These are phyloP conservation scores for Lanmaoa pseudosensibilis DNA, from an alignment of 768 basidiomycete species.

Conservation along the genomic window DNA sequence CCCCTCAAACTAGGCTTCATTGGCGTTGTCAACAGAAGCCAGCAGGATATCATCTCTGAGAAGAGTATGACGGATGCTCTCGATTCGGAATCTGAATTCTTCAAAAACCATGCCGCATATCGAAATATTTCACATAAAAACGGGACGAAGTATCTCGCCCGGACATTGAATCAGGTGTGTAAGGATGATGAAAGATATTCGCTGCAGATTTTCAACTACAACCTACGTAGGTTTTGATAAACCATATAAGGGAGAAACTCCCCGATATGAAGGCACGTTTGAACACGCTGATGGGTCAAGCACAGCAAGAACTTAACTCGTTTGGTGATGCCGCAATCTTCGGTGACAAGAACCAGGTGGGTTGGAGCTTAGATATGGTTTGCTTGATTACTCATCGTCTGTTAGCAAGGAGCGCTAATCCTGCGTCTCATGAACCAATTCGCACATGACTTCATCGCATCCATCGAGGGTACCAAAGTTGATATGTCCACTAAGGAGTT, in stretches of 20 bases:
- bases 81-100: slow-evolving; percentile 87
- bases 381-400: slow-evolving; percentile 16
- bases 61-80: slow-evolving; percentile 84
- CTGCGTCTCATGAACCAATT: slow-evolving; percentile 98
- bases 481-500: slow-evolving; percentile 98
- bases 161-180: slow-evolving; percentile 87
- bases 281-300: slow-evolving; percentile 98
- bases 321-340: slow-evolving; percentile 93
- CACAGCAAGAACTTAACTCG: slow-evolving; percentile 95
- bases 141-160: slow-evolving; percentile 93
- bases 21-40: slow-evolving; percentile 95
- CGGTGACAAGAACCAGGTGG: slow-evolving; percentile 84
- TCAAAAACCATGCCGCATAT: slow-evolving; percentile 86
- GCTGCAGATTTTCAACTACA: not conserved
- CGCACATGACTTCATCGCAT: slow-evolving; percentile 93
- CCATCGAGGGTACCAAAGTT: slow-evolving; percentile 95
- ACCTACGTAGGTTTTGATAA: slow-evolving; percentile 81
- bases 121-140: slow-evolving; percentile 96
- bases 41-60: slow-evolving; percentile 92
- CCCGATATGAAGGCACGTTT: slow-evolving; percentile 99
- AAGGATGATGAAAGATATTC: not conserved
- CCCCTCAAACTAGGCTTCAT: slow-evolving; percentile 98
- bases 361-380: not conserved
- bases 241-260: slow-evolving; percentile 96
- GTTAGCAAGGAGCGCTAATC: slow-evolving; percentile 81